Evolutionary conservation across 1,284 basidiomycete genomes (phyloP), one percentile per base, ranked within the genome.

Genomic region (Cutaneotrichosporon mucoides): DNA sequence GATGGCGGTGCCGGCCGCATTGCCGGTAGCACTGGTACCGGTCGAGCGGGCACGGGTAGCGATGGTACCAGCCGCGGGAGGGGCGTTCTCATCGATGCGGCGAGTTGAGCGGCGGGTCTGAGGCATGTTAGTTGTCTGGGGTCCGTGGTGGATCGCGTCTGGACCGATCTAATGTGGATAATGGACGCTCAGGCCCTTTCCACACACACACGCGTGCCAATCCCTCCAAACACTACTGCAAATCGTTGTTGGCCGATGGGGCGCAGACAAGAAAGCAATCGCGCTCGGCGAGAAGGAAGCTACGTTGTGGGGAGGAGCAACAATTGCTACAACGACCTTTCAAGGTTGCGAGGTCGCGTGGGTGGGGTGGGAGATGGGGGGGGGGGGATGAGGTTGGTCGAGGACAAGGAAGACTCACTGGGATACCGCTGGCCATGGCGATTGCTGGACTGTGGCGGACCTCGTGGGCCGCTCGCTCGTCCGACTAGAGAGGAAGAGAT

Each of bases 21-120:
- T 55, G 41, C 57, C 53, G 46, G 61, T 49, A n/a, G 63, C 54
- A 46, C 36, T 33, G 38, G 53, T 54, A 45, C 47, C 46, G 50
- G 56, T 53, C 3, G 66, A 50, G 43, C 69, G 65, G 12, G 69
- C 62, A 34, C 68, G 66, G 38, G 67, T 64, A 33, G 65, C 51
- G 60, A 66, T 62, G 49, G 68, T 45, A 8, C 56, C 53, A 34
- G 62, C 61, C 12, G 64, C 56, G 4, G 73, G 73, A 35, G 73
- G 73, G 34, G 75, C 75, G 61, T 76, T 76, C 63, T 76, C 75
- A 47, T 76, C 73, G 47, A 62, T 63, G 46, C 69, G 68, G 57
- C 70, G 66, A 54, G 64, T 56, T 36, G 58, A 43, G 55, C 74
- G 72, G 24, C 75, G 73, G 38, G 76, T 76, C 75, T 76, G 69